Conservation (phyloP, 495 filamentous ascomycete species). For the Entonaema liquescens region DNA sequence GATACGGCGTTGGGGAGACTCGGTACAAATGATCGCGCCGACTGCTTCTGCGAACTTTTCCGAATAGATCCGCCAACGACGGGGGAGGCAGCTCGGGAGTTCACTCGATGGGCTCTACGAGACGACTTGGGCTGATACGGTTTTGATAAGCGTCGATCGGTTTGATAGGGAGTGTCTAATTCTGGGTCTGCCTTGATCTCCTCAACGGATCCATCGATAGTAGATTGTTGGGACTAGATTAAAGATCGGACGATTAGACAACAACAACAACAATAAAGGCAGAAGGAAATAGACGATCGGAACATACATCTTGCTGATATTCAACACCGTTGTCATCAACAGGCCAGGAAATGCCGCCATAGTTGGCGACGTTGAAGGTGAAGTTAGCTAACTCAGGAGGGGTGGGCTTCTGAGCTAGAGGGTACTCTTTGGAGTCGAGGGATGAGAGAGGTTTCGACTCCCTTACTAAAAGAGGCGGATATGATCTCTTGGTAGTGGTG, state of each 20-base stretch:
- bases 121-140: conserved; percentile 29
- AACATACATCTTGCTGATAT: conserved; percentile 61
- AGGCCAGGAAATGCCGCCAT: conserved; percentile 66
- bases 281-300: conserved; percentile 1
- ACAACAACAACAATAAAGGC: conserved; percentile 14
- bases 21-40: conserved; percentile 35
- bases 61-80: conserved; percentile 41
- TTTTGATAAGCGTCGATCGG: conserved; percentile 35
- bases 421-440: conserved; percentile 88
- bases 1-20: conserved; percentile 39
- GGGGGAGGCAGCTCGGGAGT: conserved; percentile 48
- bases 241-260: conserved; percentile 26
- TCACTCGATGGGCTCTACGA: conserved; percentile 31
- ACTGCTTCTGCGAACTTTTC: conserved; percentile 43
- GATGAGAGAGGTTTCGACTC: conserved; percentile 75
- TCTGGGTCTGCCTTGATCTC: conserved; percentile 48
- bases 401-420: conserved; percentile 81
- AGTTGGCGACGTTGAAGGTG: conserved; percentile 67
- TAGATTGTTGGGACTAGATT: conserved; percentile 46
- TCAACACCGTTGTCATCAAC: conserved; percentile 74
- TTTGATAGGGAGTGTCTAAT: conserved; percentile 44
- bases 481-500: conserved; percentile 88
- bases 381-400: conserved; percentile 77
- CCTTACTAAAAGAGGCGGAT: conserved; percentile 82
- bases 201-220: conserved; percentile 46